phyloP scores from a whole-genome alignment of 1,139 yeast species.

The Geotrichum cucujoidarum region DNA sequence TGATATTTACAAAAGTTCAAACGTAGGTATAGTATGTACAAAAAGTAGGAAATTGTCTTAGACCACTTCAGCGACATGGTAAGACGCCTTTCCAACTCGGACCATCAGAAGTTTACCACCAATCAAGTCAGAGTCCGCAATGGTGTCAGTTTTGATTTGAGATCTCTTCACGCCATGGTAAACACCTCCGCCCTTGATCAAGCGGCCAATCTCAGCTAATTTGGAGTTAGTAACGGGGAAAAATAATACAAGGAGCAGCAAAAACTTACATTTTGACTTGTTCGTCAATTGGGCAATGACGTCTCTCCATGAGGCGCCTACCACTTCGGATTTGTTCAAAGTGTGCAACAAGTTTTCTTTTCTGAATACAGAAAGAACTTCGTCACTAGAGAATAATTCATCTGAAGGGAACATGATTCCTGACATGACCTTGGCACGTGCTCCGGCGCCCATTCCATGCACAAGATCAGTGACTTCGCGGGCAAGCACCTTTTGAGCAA shows the following conservation, averaged over 20 bases:
- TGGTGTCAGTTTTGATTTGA: slow-evolving; percentile 47
- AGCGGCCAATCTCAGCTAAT: slow-evolving; percentile 51
- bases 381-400: slow-evolving; percentile 38
- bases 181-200: slow-evolving; percentile 68
- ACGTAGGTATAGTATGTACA: not conserved
- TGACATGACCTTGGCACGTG: slow-evolving; percentile 58
- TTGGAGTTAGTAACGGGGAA: slow-evolving; percentile 30
- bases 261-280: slow-evolving; percentile 42
- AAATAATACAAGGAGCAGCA: not conserved
- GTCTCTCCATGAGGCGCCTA: slow-evolving; percentile 36
- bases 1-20: not conserved
- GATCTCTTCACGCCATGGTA: slow-evolving; percentile 64
- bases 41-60: not conserved
- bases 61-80: slow-evolving; percentile 23
- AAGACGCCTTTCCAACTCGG: slow-evolving; percentile 59
- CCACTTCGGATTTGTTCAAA: slow-evolving; percentile 39
- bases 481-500: slow-evolving; percentile 75
- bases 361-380: slow-evolving; percentile 51
- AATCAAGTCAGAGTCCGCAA: slow-evolving; percentile 40
- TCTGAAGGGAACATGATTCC: slow-evolving; percentile 48
- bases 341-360: slow-evolving; percentile 55
- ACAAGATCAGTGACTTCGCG: slow-evolving; percentile 79
- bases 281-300: slow-evolving; percentile 39
- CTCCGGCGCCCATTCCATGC: slow-evolving; percentile 77
- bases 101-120: slow-evolving; percentile 60